Evolutionary conservation across 108 stramenopile genomes (phyloP), one percentile per base, ranked within the genome.

Genomic region (Cyclostephanos invisitatus): DNA sequence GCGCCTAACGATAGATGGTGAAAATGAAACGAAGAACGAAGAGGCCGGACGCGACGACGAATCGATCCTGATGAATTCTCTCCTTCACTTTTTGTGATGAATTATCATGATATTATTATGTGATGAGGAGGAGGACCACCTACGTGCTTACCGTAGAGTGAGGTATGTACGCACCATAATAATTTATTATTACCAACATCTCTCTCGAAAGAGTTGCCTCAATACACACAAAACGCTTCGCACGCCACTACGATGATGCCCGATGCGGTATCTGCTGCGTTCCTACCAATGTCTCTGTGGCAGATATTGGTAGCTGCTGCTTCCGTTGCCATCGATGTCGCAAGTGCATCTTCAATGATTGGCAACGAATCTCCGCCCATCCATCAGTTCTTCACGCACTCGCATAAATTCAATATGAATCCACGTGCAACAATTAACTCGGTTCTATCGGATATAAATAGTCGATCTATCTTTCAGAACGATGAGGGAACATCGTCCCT

Each of bases 371-470:
- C 35, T 5, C 29, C 58, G 53, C 10, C 53, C 0, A 54, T 25
- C 11, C 56, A 57, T 21, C 60, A 67, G 22, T 35, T 7, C n/a
- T 28, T 8, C 60, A 67, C 69, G 32, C 47, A 70, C 24, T 70
- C 75, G 20, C 68, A 77, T 18, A 44, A 55, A 7, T 77, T 70
- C 44, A 68, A 77, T 36, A 24, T 37, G 7, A 14, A 40, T 20
- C 64, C 75, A 25, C 28, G 3, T 44, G 42, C 63, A 29, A 17
- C 70, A 32, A 64, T 77, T 1, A 57, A 29, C 64, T 70, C 63
- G 3, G 48, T 70, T 32, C 54, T 77, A 46, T 65, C 75, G 5
- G 56, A 77, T 58, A 24, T 77, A 24, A 48, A 47, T 50, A 47
- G 53, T 27, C 25, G 25, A 14, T 5, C 44, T 32, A 24, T 70